Percentiles rank a stretch among this genome's conserved stretches.
phyloP scores from a whole-genome alignment of 805 yeast species.

The Wickerhamiella parazyma region DNA sequence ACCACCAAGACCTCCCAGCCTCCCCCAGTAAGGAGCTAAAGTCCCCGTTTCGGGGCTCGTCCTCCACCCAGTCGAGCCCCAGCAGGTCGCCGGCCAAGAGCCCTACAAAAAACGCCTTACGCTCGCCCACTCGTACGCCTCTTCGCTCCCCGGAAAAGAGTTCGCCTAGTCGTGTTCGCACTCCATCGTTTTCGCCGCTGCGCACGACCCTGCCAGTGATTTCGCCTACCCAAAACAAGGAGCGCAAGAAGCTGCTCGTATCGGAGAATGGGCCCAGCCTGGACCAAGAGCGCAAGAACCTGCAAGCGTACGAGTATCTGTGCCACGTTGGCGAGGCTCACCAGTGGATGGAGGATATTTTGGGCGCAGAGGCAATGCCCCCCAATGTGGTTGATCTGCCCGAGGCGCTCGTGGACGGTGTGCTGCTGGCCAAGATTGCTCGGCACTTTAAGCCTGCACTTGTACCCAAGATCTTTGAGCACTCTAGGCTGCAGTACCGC shows the following conservation, averaged over 20 bases:
- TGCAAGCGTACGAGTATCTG: slow-evolving; percentile 58
- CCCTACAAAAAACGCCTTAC: neutral
- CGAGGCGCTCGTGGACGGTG: slow-evolving; percentile 69
- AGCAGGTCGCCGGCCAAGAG: slow-evolving; percentile 13
- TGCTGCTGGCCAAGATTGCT: slow-evolving; percentile 66
- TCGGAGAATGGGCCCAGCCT: slow-evolving; percentile 14
- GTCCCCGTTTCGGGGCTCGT: slow-evolving; percentile 15
- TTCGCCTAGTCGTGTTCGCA: neutral
- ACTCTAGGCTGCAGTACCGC: slow-evolving; percentile 61
- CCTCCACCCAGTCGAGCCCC: slow-evolving; percentile 1
- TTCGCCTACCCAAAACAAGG: slow-evolving; percentile 7
- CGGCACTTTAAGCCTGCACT: slow-evolving; percentile 54
- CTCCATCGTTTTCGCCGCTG: slow-evolving; percentile 18
- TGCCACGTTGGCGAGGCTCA: slow-evolving; percentile 75
- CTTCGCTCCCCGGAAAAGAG: neutral
- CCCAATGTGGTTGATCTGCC: slow-evolving; percentile 42
- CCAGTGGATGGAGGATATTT: slow-evolving; percentile 57
- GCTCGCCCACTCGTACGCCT: neutral
- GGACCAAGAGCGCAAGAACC: slow-evolving; percentile 31
- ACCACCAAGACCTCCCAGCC: slow-evolving; percentile 10
- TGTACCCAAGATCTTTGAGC: slow-evolving; percentile 40
- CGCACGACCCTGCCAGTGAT: slow-evolving; percentile 11
- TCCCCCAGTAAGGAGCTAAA: slow-evolving; percentile 10
- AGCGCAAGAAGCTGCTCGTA: slow-evolving; percentile 8
- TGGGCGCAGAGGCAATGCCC: slow-evolving; percentile 40